Evolutionary conservation across 495 filamentous ascomycete genomes (phyloP), one percentile per base, ranked within the genome.

Genomic region (Parachaetomium inaequale): DNA sequence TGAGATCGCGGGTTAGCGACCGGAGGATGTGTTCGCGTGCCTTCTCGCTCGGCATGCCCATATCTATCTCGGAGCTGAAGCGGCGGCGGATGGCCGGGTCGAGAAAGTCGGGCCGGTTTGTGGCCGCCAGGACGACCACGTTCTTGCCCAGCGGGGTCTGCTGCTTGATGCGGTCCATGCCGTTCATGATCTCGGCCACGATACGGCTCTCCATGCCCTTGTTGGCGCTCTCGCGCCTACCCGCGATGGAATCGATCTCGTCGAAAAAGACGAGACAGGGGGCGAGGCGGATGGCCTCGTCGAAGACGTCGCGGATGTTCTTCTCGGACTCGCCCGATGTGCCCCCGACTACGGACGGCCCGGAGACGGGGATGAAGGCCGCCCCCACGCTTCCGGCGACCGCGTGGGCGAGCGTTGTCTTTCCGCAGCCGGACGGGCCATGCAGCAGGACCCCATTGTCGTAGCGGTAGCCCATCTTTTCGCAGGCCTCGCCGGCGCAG

Each of bases 301-400:
- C 86, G 65, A 97, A 97, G 58, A 92, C 81, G 59, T 97, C 93
- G 32, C 93, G 82, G 52, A 98, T 84, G 59, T 92, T 92, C 78
- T 96, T 95, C 75, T 98, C 94, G 0, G 91, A 96, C 68, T 97
- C 93, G 65, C 93, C 93, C 17, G 92, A 96, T 88, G 96, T 96
- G 2, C 94, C 93, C 19, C 90, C 91, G 0, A 98, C 87, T 19
- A 97, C 82, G 0, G 91, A 93, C 12, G 94, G 92, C 0, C 91
- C 94, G 3, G 91, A 91, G 15, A 98, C 86, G 3, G 92, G 85
- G 55, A 98, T 88, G 72, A 93, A 97, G 0, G 93, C 87, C 14
- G 94, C 84, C 3, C 89, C 91, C 26, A 96, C 78, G 60, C 89
- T 87, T 17, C 91, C 89, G 6, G 93, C 94, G 70, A 93, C 90